Percentiles rank a stretch among this genome's conserved stretches.
These are phyloP conservation scores for Picea sitchensis DNA, from an alignment of 75 land plant genomes.

Conservation along the genomic window DNA sequence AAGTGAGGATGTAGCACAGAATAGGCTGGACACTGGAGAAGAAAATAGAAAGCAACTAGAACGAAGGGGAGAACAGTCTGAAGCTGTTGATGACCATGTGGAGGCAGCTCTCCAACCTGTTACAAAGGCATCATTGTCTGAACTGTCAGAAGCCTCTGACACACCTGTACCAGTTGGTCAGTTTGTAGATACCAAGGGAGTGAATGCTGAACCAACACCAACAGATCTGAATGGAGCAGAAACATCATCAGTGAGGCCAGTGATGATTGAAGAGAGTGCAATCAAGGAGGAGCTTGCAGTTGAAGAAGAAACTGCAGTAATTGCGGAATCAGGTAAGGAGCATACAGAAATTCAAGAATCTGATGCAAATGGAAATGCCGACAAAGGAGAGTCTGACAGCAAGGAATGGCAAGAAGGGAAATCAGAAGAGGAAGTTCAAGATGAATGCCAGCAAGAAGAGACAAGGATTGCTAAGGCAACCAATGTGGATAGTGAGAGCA, in stretches of 20 bases:
- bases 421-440: constrained; percentile 6
- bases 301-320: not conserved
- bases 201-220: not conserved
- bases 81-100: not conserved
- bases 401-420: not conserved
- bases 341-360: not conserved
- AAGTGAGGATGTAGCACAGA: not conserved
- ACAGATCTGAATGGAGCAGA: not conserved
- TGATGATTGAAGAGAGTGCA: not conserved
- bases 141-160: not conserved
- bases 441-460: constrained; percentile 1
- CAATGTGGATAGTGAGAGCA: not conserved
- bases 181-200: not conserved
- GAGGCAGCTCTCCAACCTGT: not conserved
- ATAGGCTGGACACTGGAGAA: not conserved
- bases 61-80: not conserved
- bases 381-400: not conserved
- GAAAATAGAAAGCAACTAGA: not conserved
- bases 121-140: not conserved
- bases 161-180: not conserved
- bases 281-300: not conserved
- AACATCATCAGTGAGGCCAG: not conserved
- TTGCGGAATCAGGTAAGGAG: constrained; percentile 1
- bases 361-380: not conserved
- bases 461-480: not conserved